Evolutionary conservation across 768 basidiomycete species (phyloP), one percentile per base, ranked within the genome.

Genomic region (Rhizopogon vulgaris): DNA sequence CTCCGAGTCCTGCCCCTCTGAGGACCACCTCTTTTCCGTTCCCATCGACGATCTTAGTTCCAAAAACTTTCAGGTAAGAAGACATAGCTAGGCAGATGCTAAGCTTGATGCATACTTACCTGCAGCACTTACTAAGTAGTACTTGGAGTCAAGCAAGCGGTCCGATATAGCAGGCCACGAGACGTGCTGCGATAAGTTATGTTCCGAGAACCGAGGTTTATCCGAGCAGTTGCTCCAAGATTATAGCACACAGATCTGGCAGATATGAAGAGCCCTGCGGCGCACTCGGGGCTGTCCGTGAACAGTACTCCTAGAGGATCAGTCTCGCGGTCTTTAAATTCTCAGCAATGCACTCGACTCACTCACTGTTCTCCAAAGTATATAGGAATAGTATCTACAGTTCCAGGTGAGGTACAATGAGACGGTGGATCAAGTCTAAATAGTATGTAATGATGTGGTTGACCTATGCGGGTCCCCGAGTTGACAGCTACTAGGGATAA

Each of bases 1-100:
- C 87, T 55, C 87, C 87, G 18, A 90, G 70, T n/a, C 87, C 85
- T 49, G 87, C 87, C 18, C 88, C 88, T 41, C 82, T 72, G 49
- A 87, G 73, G 52, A 84, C 72, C 53, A 85, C 71, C 56, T 82
- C 76, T 17, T 80, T 72, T 37, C 76, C 80, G 36, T 78, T 63
- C 47, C 73, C 74, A 59, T 85, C 76, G 53, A 84, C 76, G 58
- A 87, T 70, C 56, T 78, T 80, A 14, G 78, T 80, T 38, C 83
- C 84, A 52, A 73, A 71, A 12, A 84, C 77, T 56, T 71, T 78
- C 46, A 85, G 68, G 52, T 76, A 74, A 54, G 80, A 78, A 24
- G 52, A 41, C 61, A 65, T 63, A 42, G 3, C 18, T 49, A 53
- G 48, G 49, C 22, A 22, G 18, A 11, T 24, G 43, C 8, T 10